phyloP scores from a whole-genome alignment of 805 yeast species.

The Cyberlindnera veronae region DNA sequence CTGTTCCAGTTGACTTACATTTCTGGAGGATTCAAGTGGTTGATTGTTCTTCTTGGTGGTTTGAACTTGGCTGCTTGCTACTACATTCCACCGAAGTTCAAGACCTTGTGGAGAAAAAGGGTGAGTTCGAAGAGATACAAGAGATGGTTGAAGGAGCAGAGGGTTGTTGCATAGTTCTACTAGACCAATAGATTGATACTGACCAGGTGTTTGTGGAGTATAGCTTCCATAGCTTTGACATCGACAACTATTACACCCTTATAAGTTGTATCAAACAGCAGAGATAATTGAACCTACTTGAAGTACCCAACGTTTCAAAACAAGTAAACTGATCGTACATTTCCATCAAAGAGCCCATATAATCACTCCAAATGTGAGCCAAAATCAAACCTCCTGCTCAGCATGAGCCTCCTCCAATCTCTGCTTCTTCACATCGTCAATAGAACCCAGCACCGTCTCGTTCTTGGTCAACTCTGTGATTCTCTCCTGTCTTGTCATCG shows the following conservation, averaged over 20 bases:
- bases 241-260: too few relatives aligned
- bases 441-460: slow-evolving; percentile 67
- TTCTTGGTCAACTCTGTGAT: slow-evolving; percentile 49
- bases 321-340: too few relatives aligned
- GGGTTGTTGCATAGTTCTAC: slow-evolving; percentile 5
- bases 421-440: slow-evolving; percentile 37
- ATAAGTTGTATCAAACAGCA: too few relatives aligned
- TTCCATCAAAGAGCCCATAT: too few relatives aligned
- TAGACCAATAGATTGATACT: neutral
- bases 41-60: slow-evolving; percentile 44
- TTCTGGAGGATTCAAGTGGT: slow-evolving; percentile 44
- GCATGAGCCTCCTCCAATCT: slow-evolving; percentile 26
- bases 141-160: slow-evolving; percentile 24
- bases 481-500: slow-evolving; percentile 42
- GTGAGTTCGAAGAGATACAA: slow-evolving; percentile 38
- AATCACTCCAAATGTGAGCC: too few relatives aligned
- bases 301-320: too few relatives aligned
- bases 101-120: slow-evolving; percentile 32
- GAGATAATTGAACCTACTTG: too few relatives aligned
- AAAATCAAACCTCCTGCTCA: slow-evolving; percentile 7
- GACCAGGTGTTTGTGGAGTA: neutral
- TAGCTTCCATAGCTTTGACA: too few relatives aligned
- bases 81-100: slow-evolving; percentile 32
- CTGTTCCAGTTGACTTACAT: slow-evolving; percentile 75
- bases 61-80: slow-evolving; percentile 44